Evolutionary conservation across 78 protist genomes (phyloP).

Genomic region (Dictyostelium intermedium): DNA sequence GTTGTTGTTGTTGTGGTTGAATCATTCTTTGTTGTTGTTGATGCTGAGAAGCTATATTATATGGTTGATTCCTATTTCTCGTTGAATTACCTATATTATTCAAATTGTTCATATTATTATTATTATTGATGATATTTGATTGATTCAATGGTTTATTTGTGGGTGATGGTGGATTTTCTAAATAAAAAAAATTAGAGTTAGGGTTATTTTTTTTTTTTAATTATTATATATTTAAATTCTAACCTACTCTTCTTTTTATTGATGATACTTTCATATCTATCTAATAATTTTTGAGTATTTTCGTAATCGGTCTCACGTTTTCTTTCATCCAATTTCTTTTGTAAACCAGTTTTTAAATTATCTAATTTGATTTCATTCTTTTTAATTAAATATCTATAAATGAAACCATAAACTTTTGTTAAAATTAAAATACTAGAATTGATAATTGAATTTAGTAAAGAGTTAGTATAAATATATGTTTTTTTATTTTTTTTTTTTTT

Average conservation of each 20-base stretch:
- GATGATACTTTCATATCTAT: conserved; percentile 53
- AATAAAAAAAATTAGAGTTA: too few species aligned
- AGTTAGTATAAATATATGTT: too few species aligned
- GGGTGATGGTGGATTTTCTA: conserved; percentile 12
- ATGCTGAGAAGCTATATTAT: neutral
- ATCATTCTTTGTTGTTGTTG: neutral
- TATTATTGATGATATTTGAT: neutral
- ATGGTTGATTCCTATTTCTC: neutral
- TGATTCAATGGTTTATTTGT: neutral
- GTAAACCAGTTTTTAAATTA: conserved; percentile 18
- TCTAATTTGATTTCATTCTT: conserved; percentile 53
- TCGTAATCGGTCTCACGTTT: conserved; percentile 74
- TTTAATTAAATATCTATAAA: conserved; percentile 2
- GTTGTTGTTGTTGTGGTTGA: neutral
- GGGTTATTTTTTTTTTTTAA: neutral
- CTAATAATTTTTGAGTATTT: conserved; percentile 40
- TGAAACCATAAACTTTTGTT: neutral
- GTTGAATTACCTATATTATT: neutral
- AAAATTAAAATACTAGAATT: neutral
- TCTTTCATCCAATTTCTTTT: conserved; percentile 58
- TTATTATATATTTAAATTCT: neutral
- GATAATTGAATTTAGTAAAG: neutral
- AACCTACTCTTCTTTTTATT: conserved; percentile 1
- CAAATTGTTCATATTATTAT: neutral
- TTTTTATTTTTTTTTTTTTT: too few species aligned